Evolutionary conservation across 2,329 filamentous ascomycete species (phyloP).

Genomic region (Chaetomiaceae sp.): DNA sequence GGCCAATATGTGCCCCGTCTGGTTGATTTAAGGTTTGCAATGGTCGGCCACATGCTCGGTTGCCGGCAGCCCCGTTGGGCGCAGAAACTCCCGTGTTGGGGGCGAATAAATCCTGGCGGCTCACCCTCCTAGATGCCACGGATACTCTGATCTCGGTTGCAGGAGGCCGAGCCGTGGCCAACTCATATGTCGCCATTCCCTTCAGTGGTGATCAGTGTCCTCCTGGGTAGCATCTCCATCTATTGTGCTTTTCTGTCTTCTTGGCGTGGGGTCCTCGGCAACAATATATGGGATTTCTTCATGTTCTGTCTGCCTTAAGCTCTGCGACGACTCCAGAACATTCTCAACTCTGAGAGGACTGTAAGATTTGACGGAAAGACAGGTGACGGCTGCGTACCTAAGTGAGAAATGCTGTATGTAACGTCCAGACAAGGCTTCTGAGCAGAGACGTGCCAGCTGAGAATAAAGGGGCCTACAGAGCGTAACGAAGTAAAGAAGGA

Average conservation of each 20-base stretch:
- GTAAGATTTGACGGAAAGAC: too few species aligned
- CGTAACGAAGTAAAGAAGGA: too few species aligned
- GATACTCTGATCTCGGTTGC: conserved; percentile 6
- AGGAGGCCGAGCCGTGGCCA: conserved; percentile 4
- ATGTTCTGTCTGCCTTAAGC: too few species aligned
- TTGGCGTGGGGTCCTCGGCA: conserved; percentile 9
- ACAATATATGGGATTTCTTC: too few species aligned
- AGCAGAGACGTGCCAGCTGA: too few species aligned
- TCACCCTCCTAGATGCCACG: neutral
- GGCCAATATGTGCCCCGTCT: conserved; percentile 2
- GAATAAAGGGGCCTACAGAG: too few species aligned
- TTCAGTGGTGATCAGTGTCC: neutral
- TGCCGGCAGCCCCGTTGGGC: neutral
- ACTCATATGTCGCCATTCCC: conserved; percentile 6
- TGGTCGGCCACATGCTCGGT: conserved; percentile 4
- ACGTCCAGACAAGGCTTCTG: too few species aligned
- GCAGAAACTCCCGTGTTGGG: neutral
- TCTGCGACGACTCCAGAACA: too few species aligned
- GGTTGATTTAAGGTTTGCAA: conserved; percentile 8
- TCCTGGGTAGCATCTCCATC: conserved; percentile 7
- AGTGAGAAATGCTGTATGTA: too few species aligned
- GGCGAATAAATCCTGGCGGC: conserved; percentile 7
- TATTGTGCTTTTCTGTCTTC: conserved; percentile 5
- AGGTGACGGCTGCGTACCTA: too few species aligned
- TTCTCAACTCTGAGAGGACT: too few species aligned